Conservation (phyloP, 2,329 filamentous ascomycete species). For the Epichloe baconii region DNA sequence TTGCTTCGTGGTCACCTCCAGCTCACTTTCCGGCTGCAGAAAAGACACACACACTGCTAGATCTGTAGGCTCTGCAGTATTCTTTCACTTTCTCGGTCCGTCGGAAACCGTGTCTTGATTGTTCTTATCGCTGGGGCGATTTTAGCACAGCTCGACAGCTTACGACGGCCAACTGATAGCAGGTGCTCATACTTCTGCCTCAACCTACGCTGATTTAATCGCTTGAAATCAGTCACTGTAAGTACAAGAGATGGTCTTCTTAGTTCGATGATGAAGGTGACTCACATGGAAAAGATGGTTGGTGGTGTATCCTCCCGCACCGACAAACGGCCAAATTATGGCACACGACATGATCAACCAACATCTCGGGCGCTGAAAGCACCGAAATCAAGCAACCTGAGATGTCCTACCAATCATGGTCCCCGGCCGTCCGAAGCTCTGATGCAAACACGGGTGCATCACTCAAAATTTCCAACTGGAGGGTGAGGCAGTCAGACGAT, state of each 20-base stretch:
- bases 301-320: background rate
- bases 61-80: too few species aligned
- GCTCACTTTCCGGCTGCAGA: background rate
- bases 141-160: too few species aligned
- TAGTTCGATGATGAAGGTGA: background rate
- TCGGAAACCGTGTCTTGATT: too few species aligned
- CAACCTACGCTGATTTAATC: too few species aligned
- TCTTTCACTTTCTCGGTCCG: too few species aligned
- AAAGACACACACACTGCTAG: background rate
- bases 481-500: constrained; percentile 2
- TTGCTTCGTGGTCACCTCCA: background rate
- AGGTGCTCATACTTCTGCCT: too few species aligned
- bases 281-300: background rate
- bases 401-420: background rate
- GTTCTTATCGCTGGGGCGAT: too few species aligned
- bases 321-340: background rate
- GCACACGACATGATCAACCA: background rate
- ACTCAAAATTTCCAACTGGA: constrained; percentile 5
- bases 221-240: too few species aligned
- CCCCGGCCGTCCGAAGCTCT: background rate
- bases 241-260: too few species aligned
- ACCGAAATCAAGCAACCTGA: background rate
- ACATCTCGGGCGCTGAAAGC: background rate
- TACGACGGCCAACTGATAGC: too few species aligned
- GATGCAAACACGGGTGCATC: background rate